These are phyloP conservation scores for Centrapalus pauciflorus DNA, from an alignment of 129 eudicot species.

Conservation along the genomic window DNA sequence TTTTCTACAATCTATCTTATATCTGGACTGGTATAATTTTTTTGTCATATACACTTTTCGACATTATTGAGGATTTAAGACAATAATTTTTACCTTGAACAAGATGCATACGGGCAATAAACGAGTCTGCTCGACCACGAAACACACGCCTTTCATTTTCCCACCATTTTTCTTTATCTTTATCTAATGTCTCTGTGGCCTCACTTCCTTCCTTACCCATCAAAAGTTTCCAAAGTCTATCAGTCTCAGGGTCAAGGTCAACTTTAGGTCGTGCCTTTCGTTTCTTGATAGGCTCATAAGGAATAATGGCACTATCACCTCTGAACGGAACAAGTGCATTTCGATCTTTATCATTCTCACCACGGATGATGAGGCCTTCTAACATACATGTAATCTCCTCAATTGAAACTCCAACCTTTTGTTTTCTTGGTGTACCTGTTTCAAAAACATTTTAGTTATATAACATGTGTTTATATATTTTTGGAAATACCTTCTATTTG, in stretches of 20 bases:
- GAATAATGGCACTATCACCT: constrained; percentile 53
- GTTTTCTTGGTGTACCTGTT: constrained; percentile 16
- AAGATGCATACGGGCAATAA: constrained; percentile 95
- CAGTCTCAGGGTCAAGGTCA: constrained; percentile 93
- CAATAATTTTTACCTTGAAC: constrained; percentile 70
- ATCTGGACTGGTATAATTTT: not conserved
- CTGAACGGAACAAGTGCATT: constrained; percentile 69
- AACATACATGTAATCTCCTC: constrained; percentile 43
- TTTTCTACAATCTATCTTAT: not conserved
- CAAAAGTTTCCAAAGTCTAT: constrained; percentile 76
- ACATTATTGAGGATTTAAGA: not conserved
- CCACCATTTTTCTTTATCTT: constrained; percentile 86
- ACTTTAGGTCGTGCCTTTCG: constrained; percentile 70
- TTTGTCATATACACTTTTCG: not conserved
- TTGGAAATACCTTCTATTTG: not conserved
- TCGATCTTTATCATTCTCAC: constrained; percentile 20
- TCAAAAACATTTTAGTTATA: not conserved
- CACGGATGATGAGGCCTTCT: constrained; percentile 36
- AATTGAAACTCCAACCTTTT: constrained; percentile 15
- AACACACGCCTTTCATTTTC: constrained; percentile 84
- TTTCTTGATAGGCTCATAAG: constrained; percentile 59
- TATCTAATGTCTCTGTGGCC: constrained; percentile 49
- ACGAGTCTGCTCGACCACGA: constrained; percentile 87
- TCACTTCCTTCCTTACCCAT: constrained; percentile 72
- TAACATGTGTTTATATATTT: not conserved